These are phyloP conservation scores for Chlorella sorokiniana DNA, from an alignment of 139 green algal species.

Conservation along the genomic window DNA sequence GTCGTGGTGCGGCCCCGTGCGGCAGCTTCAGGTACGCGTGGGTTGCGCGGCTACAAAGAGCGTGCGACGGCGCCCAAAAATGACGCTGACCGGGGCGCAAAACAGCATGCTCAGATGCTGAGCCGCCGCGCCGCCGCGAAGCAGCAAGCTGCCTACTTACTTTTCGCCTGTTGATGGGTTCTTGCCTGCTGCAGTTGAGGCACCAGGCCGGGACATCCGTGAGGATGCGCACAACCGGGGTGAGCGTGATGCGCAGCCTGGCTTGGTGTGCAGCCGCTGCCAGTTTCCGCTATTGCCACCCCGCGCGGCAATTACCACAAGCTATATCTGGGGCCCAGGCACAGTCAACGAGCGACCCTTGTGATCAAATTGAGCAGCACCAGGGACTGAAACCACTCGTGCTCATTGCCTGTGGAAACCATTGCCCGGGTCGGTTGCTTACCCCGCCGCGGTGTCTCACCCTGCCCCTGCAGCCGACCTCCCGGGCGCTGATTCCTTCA, in stretches of 20 bases:
- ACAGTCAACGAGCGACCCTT: no score
- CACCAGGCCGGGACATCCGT: conserved; percentile 15
- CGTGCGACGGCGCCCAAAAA: no score
- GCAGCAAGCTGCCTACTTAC: neutral
- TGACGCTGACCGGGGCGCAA: neutral
- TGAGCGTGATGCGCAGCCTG: neutral
- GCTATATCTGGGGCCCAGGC: no score
- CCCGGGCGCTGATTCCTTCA: conserved; percentile 63
- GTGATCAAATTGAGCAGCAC: no score
- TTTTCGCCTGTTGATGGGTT: neutral
- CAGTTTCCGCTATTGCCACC: neutral
- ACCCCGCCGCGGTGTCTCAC: no score
- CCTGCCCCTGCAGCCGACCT: conserved; percentile 19
- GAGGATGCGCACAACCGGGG: conserved; percentile 32
- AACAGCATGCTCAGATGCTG: neutral
- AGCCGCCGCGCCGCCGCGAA: neutral
- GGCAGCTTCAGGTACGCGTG: neutral
- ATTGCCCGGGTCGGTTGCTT: no score
- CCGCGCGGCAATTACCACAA: no score
- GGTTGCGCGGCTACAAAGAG: neutral
- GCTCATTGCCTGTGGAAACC: no score
- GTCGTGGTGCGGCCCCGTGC: neutral
- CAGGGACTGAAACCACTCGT: no score
- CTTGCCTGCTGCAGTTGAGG: conserved; percentile 9
- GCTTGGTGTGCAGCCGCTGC: neutral